Conservation (phyloP, 306 rosid genomes). For the Gleditsia sinensis region DNA sequence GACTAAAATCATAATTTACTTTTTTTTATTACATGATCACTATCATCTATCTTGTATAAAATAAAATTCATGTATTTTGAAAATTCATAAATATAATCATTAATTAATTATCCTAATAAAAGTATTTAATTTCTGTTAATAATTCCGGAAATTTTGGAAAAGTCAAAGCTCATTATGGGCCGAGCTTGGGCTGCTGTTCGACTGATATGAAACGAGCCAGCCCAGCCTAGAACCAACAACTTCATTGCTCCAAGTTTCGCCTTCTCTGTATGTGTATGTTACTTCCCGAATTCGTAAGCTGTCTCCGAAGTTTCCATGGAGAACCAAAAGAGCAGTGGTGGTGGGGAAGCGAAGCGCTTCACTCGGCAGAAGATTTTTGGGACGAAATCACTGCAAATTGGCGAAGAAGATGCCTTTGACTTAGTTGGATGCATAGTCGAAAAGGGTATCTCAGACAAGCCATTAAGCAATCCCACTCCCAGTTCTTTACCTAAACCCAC, state of each 20-base stretch:
- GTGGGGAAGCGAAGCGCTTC: conserved; percentile 39
- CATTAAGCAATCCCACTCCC: conserved; percentile 25
- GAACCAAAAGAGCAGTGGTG: conserved; percentile 44
- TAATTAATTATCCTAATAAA: too few relatives aligned
- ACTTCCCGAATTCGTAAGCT: background rate
- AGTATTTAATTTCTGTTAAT: too few relatives aligned
- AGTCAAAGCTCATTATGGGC: background rate
- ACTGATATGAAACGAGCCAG: too few relatives aligned
- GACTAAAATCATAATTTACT: too few relatives aligned
- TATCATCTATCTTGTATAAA: too few relatives aligned
- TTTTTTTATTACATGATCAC: too few relatives aligned
- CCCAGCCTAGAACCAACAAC: background rate
- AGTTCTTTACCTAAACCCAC: conserved; percentile 63
- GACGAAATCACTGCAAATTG: conserved; percentile 44
- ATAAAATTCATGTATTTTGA: too few relatives aligned
- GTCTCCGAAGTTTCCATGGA: conserved; percentile 32
- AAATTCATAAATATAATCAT: too few relatives aligned
- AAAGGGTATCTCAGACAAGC: conserved; percentile 65
- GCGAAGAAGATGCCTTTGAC: conserved; percentile 41
- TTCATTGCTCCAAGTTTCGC: background rate
- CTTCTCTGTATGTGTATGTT: background rate
- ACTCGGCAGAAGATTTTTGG: conserved; percentile 38
- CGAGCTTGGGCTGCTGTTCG: background rate
- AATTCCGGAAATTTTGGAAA: too few relatives aligned
- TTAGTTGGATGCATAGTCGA: conserved; percentile 79